A percentile compares a stretch with the other conserved stretches of the same genome.
Evolutionary conservation across 2,329 filamentous ascomycete species (phyloP).

Genomic region (Alternaria triticimaculans): DNA sequence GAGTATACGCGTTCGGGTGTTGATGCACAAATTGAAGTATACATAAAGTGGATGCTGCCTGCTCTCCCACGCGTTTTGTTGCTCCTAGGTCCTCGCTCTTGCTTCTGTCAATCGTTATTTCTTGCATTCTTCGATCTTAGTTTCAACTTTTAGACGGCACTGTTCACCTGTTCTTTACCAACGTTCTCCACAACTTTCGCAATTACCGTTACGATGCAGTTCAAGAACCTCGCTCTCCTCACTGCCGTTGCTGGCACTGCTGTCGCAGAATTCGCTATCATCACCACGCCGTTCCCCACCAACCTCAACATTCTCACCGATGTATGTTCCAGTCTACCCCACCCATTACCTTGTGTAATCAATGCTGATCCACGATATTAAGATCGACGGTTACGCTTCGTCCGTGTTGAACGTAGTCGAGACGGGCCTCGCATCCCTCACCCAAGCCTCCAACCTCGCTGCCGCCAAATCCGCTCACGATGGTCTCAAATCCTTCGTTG

Average conservation of each 20-base stretch:
- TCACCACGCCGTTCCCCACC: constrained; percentile 23
- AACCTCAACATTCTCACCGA: constrained; percentile 23
- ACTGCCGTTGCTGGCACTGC: constrained; percentile 24
- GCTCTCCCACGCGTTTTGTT: neutral
- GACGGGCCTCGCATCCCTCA: constrained; percentile 19
- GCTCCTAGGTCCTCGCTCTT: neutral
- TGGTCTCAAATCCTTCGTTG: constrained; percentile 28
- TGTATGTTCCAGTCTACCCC: constrained; percentile 11
- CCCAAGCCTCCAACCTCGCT: constrained; percentile 15
- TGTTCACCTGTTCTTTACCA: neutral
- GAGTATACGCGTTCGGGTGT: neutral
- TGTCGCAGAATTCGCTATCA: constrained; percentile 31
- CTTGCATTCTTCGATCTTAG: neutral
- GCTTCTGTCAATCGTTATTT: neutral
- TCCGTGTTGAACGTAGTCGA: constrained; percentile 20
- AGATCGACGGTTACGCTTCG: constrained; percentile 23
- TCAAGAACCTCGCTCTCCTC: constrained; percentile 24
- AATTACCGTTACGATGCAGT: constrained; percentile 18
- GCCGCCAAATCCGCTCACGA: constrained; percentile 24
- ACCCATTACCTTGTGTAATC: neutral
- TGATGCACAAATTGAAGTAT: neutral
- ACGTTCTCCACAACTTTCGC: neutral
- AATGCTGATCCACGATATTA: neutral
- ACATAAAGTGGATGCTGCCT: neutral
- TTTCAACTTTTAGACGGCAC: neutral